Evolutionary conservation across 176 grass and related monocot genomes (phyloP).

Genomic region (Rhynchospora breviuscula): DNA sequence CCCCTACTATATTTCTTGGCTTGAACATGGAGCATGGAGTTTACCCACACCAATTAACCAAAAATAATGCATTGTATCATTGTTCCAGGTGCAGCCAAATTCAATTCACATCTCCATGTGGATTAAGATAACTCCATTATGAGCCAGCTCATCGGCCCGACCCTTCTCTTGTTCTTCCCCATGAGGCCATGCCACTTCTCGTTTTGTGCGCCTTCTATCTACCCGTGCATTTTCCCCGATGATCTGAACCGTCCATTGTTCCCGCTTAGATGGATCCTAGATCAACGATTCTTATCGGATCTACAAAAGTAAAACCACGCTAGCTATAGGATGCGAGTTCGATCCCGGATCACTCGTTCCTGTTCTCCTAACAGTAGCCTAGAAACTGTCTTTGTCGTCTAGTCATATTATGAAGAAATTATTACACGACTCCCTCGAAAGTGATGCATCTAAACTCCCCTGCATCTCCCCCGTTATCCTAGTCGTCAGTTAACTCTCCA

Average conservation of each 20-base stretch:
- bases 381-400: constrained; percentile 8
- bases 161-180: constrained; percentile 4
- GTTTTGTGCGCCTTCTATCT: not conserved
- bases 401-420: constrained; percentile 13
- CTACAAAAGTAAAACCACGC: not conserved
- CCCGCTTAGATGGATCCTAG: not conserved
- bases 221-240: not conserved
- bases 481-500: not conserved
- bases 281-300: not conserved
- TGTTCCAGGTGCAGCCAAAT: not conserved
- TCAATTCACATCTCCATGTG: not conserved
- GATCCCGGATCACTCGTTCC: not conserved
- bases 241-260: not conserved
- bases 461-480: not conserved
- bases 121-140: constrained; percentile 21
- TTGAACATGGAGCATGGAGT: not conserved
- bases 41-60: not conserved
- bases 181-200: not conserved
- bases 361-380: not conserved
- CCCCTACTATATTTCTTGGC: not conserved
- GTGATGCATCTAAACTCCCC: constrained; percentile 14
- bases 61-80: not conserved
- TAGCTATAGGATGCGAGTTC: not conserved
- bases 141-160: constrained; percentile 22
- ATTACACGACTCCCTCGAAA: constrained; percentile 2